Conservation (phyloP, 768 basidiomycete genomes). For the Termitomyces sp. region DNA sequence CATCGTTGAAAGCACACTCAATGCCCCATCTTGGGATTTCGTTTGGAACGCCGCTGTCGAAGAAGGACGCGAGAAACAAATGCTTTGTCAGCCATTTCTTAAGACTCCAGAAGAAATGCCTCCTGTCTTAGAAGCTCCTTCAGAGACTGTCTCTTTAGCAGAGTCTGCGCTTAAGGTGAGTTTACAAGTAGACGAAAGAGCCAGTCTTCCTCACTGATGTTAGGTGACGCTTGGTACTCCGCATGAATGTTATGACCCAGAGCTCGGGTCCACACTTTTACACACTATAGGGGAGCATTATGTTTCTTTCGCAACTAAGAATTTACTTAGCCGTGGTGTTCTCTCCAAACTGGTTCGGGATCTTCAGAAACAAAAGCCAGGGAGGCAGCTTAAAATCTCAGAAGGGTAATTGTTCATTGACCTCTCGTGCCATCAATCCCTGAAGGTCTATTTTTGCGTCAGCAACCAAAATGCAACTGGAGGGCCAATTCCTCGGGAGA, state of each 20-base stretch:
- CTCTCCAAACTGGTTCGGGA: constrained; percentile 65
- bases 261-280: constrained; percentile 54
- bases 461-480: constrained; percentile 68
- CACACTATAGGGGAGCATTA: constrained; percentile 48
- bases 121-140: constrained; percentile 18
- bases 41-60: constrained; percentile 70
- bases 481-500: constrained; percentile 57
- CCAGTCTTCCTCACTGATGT: neutral
- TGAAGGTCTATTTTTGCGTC: neutral
- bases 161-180: constrained; percentile 70
- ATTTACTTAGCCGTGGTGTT: constrained; percentile 59
- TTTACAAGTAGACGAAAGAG: neutral
- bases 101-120: constrained; percentile 36
- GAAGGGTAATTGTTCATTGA: constrained; percentile 43
- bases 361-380: constrained; percentile 58
- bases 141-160: constrained; percentile 46
- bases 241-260: constrained; percentile 59
- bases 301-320: constrained; percentile 52
- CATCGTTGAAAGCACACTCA: constrained; percentile 38
- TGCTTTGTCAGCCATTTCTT: constrained; percentile 54
- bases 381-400: constrained; percentile 71
- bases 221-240: constrained; percentile 80
- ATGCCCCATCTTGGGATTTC: constrained; percentile 59
- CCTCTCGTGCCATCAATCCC: neutral
- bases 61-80: constrained; percentile 68